Conservation (phyloP, 225 moss, liverwort and hornwort genomes). For the Polytrichum formosum region DNA sequence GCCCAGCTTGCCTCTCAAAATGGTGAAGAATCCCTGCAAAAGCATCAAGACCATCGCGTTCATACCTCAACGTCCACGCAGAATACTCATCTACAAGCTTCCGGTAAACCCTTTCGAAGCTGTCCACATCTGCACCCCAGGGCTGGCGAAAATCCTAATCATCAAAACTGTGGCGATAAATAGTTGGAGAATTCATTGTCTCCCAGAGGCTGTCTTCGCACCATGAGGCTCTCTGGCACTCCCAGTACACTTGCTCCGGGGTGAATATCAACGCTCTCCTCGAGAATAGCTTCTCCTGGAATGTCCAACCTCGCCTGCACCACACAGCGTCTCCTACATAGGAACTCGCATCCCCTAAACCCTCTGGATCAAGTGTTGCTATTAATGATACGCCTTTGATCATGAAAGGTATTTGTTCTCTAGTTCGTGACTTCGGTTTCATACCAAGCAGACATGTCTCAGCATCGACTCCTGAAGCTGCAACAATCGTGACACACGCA, state of each 20-base stretch:
- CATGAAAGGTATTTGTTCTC: slow-evolving; percentile 1
- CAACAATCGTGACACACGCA: too few relatives aligned
- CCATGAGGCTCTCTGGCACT: slow-evolving; percentile 13
- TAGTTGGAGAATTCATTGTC: too few relatives aligned
- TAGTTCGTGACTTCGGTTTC: slow-evolving; percentile 1
- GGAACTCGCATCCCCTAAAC: neutral
- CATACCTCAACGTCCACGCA: too few relatives aligned
- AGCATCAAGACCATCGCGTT: too few relatives aligned
- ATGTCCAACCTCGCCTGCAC: slow-evolving; percentile 5
- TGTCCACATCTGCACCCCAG: neutral
- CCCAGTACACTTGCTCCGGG: slow-evolving; percentile 4
- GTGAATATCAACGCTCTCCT: slow-evolving; percentile 3
- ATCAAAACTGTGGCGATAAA: slow-evolving; percentile 1
- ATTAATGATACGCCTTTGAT: slow-evolving; percentile 4
- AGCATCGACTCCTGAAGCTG: too few relatives aligned
- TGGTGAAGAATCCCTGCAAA: too few relatives aligned
- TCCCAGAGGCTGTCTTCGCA: slow-evolving; percentile 8
- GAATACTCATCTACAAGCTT: too few relatives aligned
- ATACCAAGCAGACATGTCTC: neutral
- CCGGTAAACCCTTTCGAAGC: neutral
- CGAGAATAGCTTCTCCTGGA: slow-evolving; percentile 5
- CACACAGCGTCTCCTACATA: neutral
- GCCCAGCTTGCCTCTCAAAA: too few relatives aligned
- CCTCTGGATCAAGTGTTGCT: neutral
- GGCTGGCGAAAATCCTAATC: neutral